These are phyloP conservation scores for Pseudogymnoascus sp. DNA, from an alignment of 2,329 filamentous ascomycete species.

Conservation along the genomic window DNA sequence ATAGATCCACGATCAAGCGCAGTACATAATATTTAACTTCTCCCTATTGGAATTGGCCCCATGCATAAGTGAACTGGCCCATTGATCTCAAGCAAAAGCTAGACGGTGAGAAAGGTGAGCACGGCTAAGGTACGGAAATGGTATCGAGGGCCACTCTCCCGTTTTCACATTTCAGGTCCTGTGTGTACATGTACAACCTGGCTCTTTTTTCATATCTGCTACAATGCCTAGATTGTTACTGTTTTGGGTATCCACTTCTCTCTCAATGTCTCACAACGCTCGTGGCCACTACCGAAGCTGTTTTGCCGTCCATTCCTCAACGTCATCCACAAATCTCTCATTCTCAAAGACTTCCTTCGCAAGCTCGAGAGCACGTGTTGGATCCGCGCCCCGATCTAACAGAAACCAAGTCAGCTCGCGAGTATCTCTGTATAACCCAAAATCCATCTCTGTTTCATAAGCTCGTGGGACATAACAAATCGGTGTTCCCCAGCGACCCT, in stretches of 20 bases:
- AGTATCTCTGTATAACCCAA: not conserved
- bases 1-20: not conserved
- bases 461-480: not conserved
- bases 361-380: not conserved
- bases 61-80: not conserved
- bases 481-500: conserved; percentile 4
- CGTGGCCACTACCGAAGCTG: too few species aligned
- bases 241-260: too few species aligned
- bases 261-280: not conserved
- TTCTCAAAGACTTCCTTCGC: not conserved
- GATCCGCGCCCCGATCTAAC: conserved; percentile 14
- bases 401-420: conserved; percentile 11
- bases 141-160: not conserved
- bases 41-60: not conserved
- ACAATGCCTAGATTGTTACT: too few species aligned
- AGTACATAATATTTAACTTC: conserved; percentile 3
- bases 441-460: too few species aligned
- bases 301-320: not conserved
- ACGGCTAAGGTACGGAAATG: not conserved
- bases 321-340: not conserved
- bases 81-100: not conserved
- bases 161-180: not conserved
- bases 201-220: too few species aligned
- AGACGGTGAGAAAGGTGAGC: too few species aligned
- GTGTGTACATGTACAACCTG: not conserved